Evolutionary conservation across 1,284 basidiomycete species (phyloP).

Genomic region (Sanghuangporus weigelae): DNA sequence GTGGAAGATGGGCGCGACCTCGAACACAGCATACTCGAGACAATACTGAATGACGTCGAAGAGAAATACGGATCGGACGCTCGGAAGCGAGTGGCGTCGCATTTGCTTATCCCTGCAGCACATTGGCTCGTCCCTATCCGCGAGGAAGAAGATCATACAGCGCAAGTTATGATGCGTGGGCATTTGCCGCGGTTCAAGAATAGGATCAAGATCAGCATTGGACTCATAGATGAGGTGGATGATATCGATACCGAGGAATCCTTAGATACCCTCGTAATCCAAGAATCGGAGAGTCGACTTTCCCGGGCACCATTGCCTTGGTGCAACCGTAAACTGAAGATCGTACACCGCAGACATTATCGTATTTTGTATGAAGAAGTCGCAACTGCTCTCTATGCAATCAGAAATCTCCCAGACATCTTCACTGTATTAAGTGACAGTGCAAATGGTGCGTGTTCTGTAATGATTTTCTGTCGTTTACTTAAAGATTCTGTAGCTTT

Average conservation of each 20-base stretch:
- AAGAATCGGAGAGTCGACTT: no score
- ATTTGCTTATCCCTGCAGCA: background rate
- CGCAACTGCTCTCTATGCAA: background rate
- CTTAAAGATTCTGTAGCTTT: background rate
- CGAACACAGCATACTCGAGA: background rate
- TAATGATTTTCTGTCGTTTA: background rate
- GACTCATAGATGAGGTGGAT: background rate
- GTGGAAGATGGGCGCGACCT: background rate
- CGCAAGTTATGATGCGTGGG: conserved; percentile 2
- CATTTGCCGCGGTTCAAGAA: background rate
- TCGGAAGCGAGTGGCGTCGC: background rate
- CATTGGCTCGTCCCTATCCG: background rate
- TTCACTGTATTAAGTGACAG: background rate
- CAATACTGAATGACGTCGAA: background rate
- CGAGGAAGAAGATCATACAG: conserved; percentile 4
- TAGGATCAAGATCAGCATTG: background rate
- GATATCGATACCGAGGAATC: background rate
- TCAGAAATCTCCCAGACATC: background rate
- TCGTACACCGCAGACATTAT: background rate
- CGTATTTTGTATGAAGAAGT: background rate
- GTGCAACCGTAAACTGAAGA: background rate
- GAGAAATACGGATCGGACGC: background rate
- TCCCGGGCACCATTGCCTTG: background rate
- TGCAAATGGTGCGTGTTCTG: background rate
- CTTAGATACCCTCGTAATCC: background rate